Evolutionary conservation across 495 filamentous ascomycete species (phyloP).

Genomic region (Cercophora scortea): DNA sequence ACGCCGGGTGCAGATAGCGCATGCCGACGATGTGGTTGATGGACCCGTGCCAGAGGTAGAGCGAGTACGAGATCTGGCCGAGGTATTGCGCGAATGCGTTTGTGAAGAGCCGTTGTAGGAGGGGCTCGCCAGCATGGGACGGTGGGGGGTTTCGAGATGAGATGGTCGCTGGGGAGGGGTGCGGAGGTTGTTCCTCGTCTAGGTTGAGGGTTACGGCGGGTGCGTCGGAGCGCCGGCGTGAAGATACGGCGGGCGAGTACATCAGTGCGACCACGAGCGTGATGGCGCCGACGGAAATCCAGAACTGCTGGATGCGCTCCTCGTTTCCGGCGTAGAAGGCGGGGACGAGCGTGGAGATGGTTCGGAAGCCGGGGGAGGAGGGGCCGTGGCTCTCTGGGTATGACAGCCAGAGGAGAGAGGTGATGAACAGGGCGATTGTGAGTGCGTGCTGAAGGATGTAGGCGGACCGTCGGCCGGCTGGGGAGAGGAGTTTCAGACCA

Average conservation of each 20-base stretch:
- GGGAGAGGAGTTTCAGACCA: conserved; percentile 43
- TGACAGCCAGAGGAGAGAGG: background rate
- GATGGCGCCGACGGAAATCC: conserved; percentile 3
- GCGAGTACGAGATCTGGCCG: conserved; percentile 6
- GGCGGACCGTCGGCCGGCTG: background rate
- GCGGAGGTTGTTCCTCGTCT: too few relatives aligned
- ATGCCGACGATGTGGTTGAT: conserved; percentile 1
- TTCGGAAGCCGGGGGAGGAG: background rate
- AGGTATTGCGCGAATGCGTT: conserved; percentile 6
- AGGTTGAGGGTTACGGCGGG: too few relatives aligned
- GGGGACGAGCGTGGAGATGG: background rate
- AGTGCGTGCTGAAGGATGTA: background rate
- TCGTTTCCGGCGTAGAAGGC: background rate
- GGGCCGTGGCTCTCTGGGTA: background rate
- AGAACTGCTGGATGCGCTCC: conserved; percentile 3
- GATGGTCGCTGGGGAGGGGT: too few relatives aligned
- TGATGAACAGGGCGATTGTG: background rate
- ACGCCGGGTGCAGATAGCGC: conserved; percentile 1
- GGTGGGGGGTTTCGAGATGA: background rate
- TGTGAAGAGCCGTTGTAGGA: conserved; percentile 2
- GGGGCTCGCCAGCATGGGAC: background rate
- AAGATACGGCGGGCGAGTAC: background rate
- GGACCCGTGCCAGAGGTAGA: conserved; percentile 4
- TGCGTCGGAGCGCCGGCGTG: background rate
- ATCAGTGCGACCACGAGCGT: background rate